Evolutionary conservation across 192 early-diverging fungal species (phyloP).

Genomic region (Geosiphon pyriformis): DNA sequence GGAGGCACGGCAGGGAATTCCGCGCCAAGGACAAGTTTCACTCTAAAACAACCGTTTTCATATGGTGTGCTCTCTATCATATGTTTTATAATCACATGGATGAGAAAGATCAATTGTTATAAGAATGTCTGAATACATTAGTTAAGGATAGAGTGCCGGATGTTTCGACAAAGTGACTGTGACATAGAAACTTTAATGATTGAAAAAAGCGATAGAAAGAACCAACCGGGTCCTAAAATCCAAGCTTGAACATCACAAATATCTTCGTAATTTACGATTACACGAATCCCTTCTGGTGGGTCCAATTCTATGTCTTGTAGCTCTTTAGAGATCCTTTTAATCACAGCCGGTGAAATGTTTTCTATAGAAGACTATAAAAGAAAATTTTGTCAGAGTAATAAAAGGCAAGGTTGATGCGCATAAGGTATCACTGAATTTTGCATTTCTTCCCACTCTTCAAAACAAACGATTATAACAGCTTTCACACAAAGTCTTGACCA

Average conservation of each 20-base stretch:
- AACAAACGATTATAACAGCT: no score
- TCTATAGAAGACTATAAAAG: conserved; percentile 32
- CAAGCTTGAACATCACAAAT: conserved; percentile 80
- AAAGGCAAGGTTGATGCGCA: no score
- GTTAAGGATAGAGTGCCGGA: not conserved
- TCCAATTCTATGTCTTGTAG: conserved; percentile 44
- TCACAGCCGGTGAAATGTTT: conserved; percentile 37
- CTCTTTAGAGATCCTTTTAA: conserved; percentile 56
- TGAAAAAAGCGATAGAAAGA: not conserved
- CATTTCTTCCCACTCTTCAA: no score
- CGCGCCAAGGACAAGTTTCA: conserved; percentile 62
- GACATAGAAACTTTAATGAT: not conserved
- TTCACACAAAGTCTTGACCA: no score
- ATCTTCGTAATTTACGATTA: conserved; percentile 65
- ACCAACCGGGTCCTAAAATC: conserved; percentile 71
- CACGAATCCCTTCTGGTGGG: conserved; percentile 80
- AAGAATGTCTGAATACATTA: not conserved
- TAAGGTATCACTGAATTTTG: no score
- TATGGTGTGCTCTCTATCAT: conserved; percentile 75
- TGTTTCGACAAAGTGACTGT: not conserved
- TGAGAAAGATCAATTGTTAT: no score
- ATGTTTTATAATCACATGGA: not conserved
- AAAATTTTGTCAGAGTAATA: no score
- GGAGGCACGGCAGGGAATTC: conserved; percentile 83
- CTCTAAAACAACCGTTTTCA: conserved; percentile 68